Conservation (phyloP, 106 monocot genomes). For the Apostasia shenzhenica region DNA sequence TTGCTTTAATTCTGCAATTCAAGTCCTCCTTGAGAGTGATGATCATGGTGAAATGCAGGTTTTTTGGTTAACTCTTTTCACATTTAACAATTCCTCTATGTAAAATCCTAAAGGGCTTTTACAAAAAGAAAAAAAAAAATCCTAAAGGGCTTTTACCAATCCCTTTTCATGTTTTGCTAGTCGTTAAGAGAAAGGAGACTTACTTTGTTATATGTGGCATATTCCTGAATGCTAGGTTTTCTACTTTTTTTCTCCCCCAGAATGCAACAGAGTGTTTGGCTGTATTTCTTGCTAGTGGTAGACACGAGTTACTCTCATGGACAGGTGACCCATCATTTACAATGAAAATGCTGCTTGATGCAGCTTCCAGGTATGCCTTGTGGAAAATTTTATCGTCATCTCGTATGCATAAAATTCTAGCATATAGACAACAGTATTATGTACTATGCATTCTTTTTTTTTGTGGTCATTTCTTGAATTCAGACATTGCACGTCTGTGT, state of each 20-base stretch:
- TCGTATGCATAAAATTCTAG: not conserved
- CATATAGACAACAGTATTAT: too few relatives aligned
- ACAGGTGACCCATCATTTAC: conserved; percentile 42
- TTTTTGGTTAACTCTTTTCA: not conserved
- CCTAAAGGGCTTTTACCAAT: not conserved
- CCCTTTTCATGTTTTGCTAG: too few relatives aligned
- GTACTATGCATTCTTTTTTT: too few relatives aligned
- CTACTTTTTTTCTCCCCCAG: conserved; percentile 22
- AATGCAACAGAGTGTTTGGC: conserved; percentile 98
- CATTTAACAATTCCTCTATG: not conserved
- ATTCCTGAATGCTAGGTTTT: conserved; percentile 1
- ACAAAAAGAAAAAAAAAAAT: too few relatives aligned
- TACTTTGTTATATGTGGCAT: not conserved
- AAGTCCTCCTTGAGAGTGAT: conserved; percentile 70
- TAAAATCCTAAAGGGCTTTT: not conserved
- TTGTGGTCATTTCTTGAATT: too few relatives aligned
- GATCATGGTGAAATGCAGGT: conserved; percentile 98
- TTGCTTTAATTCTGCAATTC: conserved; percentile 62
- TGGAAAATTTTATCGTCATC: not conserved
- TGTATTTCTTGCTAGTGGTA: conserved; percentile 69
- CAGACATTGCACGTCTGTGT: too few relatives aligned
- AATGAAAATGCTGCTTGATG: conserved; percentile 86
- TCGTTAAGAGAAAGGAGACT: not conserved
- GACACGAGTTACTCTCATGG: conserved; percentile 78
- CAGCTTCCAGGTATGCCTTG: conserved; percentile 62